Evolutionary conservation across 2,329 filamentous ascomycete genomes (phyloP).

Genomic region (Ophiostoma tasmaniense): DNA sequence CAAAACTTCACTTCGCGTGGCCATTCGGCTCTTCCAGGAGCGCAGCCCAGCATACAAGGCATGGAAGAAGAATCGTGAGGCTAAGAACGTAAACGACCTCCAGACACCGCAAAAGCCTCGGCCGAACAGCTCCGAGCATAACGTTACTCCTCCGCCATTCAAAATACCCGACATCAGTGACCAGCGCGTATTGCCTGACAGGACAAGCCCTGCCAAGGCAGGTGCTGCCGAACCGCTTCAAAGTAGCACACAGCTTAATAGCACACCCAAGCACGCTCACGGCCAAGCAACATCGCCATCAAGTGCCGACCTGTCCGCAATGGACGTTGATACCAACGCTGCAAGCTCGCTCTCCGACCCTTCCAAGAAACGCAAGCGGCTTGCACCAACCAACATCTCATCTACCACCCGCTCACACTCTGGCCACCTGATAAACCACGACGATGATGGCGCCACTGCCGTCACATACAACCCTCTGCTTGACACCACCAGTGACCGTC

Average conservation of each 20-base stretch:
- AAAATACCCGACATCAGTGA: not conserved
- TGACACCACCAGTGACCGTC: not conserved
- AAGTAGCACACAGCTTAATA: not conserved
- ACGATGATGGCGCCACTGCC: not conserved
- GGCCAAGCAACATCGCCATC: not conserved
- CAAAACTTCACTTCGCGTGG: slow-evolving; percentile 47
- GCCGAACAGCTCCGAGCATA: not conserved
- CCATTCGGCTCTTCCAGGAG: slow-evolving; percentile 47
- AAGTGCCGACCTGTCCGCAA: not conserved
- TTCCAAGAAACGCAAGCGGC: slow-evolving; percentile 26
- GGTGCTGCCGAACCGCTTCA: not conserved
- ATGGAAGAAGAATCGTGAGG: slow-evolving; percentile 21
- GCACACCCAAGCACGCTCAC: not conserved
- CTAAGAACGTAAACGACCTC: not conserved
- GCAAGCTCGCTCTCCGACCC: slow-evolving; percentile 9
- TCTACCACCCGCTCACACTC: not conserved
- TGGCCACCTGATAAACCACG: not conserved
- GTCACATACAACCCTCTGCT: not conserved
- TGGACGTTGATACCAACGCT: not conserved
- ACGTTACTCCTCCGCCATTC: not conserved
- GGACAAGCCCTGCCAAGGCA: not conserved
- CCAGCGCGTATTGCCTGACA: not conserved
- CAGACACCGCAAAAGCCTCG: not conserved
- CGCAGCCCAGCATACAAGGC: slow-evolving; percentile 42
- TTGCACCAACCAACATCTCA: slow-evolving; percentile 24